These are phyloP conservation scores for Colletotrichum gigasporum DNA, from an alignment of 2,329 filamentous ascomycete species.

Conservation along the genomic window DNA sequence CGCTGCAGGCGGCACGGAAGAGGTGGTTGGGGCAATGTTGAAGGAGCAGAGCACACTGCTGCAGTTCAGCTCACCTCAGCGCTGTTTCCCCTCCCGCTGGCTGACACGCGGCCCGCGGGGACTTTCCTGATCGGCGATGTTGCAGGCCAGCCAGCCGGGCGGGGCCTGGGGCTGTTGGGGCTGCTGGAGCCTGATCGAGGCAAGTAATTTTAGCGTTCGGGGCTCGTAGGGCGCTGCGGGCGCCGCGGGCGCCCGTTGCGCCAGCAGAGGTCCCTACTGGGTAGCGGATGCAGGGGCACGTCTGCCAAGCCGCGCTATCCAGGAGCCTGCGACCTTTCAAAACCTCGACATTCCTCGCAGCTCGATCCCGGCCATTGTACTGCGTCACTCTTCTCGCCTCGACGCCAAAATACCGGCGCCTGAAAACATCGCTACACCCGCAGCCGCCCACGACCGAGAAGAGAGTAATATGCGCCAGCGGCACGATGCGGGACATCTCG, in stretches of 20 bases:
- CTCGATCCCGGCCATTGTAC: neutral
- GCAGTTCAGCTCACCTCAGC: too few relatives aligned
- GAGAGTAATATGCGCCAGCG: slow-evolving; percentile 24
- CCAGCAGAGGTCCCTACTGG: slow-evolving; percentile 6
- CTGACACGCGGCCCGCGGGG: too few relatives aligned
- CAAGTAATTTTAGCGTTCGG: neutral
- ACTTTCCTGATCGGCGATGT: too few relatives aligned
- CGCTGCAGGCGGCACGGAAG: too few relatives aligned
- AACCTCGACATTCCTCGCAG: slow-evolving; percentile 24
- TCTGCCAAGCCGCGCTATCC: slow-evolving; percentile 26
- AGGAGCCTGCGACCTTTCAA: slow-evolving; percentile 15
- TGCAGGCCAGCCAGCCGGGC: slow-evolving; percentile 4
- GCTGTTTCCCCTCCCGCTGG: too few relatives aligned
- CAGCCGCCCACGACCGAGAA: neutral
- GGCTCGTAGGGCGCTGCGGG: slow-evolving; percentile 15
- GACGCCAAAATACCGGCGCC: neutral
- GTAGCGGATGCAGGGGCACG: slow-evolving; percentile 26
- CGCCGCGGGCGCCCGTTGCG: slow-evolving; percentile 14
- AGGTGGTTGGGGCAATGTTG: too few relatives aligned
- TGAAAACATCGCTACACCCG: slow-evolving; percentile 5
- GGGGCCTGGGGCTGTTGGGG: neutral
- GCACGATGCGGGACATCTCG: slow-evolving; percentile 29
- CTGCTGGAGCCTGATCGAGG: neutral
- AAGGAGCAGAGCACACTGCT: too few relatives aligned
- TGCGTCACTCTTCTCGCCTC: slow-evolving; percentile 4